Conservation (phyloP, 768 basidiomycete species). For the Mrakia frigida region DNA sequence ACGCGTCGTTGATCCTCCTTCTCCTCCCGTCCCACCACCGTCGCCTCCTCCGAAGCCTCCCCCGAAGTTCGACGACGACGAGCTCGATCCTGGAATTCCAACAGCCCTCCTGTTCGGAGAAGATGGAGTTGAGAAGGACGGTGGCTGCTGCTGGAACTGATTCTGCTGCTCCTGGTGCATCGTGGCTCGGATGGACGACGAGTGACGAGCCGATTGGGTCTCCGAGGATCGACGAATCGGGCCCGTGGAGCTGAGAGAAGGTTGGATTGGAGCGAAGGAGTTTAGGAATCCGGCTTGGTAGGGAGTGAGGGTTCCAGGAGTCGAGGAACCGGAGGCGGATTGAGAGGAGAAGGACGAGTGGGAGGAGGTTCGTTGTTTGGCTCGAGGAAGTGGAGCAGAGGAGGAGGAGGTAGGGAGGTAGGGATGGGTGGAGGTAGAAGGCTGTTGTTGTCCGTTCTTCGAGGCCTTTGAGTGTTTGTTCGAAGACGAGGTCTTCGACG, state of each 20-base stretch:
- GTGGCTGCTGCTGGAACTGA: neutral
- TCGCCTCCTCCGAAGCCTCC: neutral
- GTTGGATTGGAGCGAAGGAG: neutral
- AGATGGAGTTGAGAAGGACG: neutral
- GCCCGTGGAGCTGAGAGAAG: neutral
- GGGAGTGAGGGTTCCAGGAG: neutral
- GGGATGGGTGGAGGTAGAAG: neutral
- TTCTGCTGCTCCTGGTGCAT: neutral
- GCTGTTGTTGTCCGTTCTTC: neutral
- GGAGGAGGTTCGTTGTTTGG: neutral
- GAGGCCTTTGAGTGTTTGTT: neutral
- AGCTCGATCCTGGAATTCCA: neutral
- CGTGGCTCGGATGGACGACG: neutral
- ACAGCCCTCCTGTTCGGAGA: neutral
- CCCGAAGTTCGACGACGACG: no score
- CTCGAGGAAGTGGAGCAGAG: neutral
- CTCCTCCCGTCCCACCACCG: no score
- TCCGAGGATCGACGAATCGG: neutral
- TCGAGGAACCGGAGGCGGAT: neutral
- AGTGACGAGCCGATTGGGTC: neutral
- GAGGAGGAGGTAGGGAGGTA: neutral
- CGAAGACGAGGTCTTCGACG: neutral
- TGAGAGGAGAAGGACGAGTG: neutral
- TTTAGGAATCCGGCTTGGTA: neutral
- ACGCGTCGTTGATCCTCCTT: neutral